Base-by-base conservation (phyloP, 805 yeast genomes). In the Clavispora phyllophila region DNA sequence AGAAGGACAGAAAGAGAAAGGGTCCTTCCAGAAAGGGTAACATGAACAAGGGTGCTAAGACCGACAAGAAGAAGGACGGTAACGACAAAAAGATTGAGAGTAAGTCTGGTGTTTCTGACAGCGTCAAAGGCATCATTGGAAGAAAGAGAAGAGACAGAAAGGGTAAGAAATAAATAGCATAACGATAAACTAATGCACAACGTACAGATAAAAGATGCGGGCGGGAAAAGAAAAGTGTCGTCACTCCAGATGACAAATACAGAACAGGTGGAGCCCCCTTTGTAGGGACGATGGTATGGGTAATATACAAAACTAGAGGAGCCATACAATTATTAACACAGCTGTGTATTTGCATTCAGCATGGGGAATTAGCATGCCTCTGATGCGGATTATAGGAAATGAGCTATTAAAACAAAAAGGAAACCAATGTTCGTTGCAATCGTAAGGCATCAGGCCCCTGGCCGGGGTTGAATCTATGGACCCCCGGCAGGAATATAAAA, bases 121-220 rank as follows among this genome's bases (percentile, higher is more conserved):
- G 76, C 44, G 73, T 80, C 15, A 84, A 79, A 59, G 72, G 78
- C 54, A 61, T 84, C 41, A 84, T 84, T 51, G 87, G 84, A 33
- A 66, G 73, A 52, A 84, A 82, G 65, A 79, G 90, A 64, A 82
- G 70, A 65, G 77, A 77, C 68, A 82, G 76, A 66, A 76, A 75
- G 63, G 67, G 70, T 38, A 76, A 67, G 55, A 59, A 59, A 13
- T 35, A 59, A 59, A 13, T 35, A 35, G 33, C 20, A 29, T 29
- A 29, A 29, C 20, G 20, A 10, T 15, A 15, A 29, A 17, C 19
- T n/a, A 29, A 29, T 29, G 33, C 33, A 29, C n/a, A 27, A n/a
- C 7, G 31, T 27, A 27, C 31, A 27, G 31, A 27, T n/a, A 9
- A 27, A 17, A 22, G 23, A n/a, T n/a, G n/a, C n/a, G n/a, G n/a